Base-by-base conservation (phyloP, 495 filamentous ascomycete genomes). In the Hyphodiscus hymeniophilus region DNA sequence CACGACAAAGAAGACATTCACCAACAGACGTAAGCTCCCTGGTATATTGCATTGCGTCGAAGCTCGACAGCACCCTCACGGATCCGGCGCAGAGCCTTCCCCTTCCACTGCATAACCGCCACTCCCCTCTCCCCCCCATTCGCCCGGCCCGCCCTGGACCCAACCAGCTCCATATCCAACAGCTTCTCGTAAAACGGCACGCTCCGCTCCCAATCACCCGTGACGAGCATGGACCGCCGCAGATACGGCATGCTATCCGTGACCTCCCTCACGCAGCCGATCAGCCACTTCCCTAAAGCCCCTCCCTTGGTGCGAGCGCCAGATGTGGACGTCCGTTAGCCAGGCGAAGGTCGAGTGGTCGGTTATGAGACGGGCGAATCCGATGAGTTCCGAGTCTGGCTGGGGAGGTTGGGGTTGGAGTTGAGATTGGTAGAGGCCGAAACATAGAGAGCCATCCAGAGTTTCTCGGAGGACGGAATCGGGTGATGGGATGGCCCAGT, bases 311-410 rank as follows among this genome's bases (percentile, higher is more conserved):
- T 78, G 66, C 40, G 70, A 64, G 0, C 66, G 59, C 0, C 76
- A 48, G 8, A 86, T 62, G 48, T 77, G 85, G 22, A 87, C 75
- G 47, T 86, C 83, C 11, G 82, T 82, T 18, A 86, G 64, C 53
- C 83, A 86, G 20, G 69, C 78, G 48, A 82, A 76, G 0, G 80
- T 83, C 11, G 76, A 66, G 51, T 70, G 61, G 51, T 85, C 82
- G 0, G 82, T 87, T 17, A 85, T 60, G 8, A 82, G 60, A 4
- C 82, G 72, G 12, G 73, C 79, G 20, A 86, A 63, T 10, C 81
- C 82, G 31, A 85, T 67, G 40, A 51, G 17, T 18, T 39, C 11
- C 2, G 13, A 39, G 15, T 34, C 3, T 8, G 26, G 7, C 10
- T 5, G 56, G 38, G 7, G 48, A 57, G 3, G 63, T 55, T 32